Evolutionary conservation across 129 eudicot genomes (phyloP).

Genomic region (Logfia minima): DNA sequence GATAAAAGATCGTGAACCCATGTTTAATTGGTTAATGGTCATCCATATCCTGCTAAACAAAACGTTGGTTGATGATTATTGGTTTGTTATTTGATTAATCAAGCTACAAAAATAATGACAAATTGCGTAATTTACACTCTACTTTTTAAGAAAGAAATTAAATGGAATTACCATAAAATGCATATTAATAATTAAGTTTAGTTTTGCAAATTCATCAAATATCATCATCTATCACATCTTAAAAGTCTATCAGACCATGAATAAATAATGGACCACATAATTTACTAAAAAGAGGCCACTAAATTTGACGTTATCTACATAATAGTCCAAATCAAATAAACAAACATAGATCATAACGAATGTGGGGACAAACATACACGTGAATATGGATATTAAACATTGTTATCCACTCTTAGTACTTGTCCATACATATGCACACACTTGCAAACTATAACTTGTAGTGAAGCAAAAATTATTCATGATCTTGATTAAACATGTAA

Average conservation of each 20-base stretch:
- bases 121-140: no score
- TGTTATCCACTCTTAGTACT: neutral
- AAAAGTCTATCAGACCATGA: neutral
- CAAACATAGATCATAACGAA: neutral
- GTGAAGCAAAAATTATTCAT: neutral
- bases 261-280: neutral
- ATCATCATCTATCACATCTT: neutral
- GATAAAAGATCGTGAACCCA: no score
- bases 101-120: no score
- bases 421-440: neutral
- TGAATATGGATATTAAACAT: neutral
- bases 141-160: no score
- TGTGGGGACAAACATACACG: neutral
- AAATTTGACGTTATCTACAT: neutral
- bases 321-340: neutral
- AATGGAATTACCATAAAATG: no score
- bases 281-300: neutral
- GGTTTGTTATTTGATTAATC: no score
- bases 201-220: neutral
- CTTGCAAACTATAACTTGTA: neutral
- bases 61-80: no score
- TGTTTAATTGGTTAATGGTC: no score
- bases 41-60: no score
- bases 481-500: slow-evolving; percentile 1
- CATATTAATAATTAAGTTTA: no score